These are phyloP conservation scores for Tylopilus vinaceipallidus DNA, from an alignment of 768 basidiomycete species.

Conservation along the genomic window DNA sequence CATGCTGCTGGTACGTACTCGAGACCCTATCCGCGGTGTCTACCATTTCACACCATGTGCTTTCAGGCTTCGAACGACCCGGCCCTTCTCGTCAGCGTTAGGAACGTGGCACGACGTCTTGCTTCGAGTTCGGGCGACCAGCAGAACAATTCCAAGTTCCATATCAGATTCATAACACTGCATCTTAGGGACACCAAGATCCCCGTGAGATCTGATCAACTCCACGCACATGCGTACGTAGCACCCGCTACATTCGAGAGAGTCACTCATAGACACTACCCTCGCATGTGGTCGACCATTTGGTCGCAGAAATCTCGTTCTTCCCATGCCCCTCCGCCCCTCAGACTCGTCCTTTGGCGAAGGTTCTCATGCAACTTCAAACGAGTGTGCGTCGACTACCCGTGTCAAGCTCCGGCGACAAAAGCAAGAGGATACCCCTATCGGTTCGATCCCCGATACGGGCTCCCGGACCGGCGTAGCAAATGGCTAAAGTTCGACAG, in stretches of 20 bases:
- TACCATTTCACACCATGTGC: slow-evolving; percentile 46
- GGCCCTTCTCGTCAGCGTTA: not conserved
- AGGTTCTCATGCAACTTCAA: too few species aligned
- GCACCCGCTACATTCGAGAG: too few species aligned
- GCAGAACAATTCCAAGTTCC: not conserved
- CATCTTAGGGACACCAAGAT: slow-evolving; percentile 78
- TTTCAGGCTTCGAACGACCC: not conserved
- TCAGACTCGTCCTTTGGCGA: slow-evolving; percentile 1
- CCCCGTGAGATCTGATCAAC: slow-evolving; percentile 75
- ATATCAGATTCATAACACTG: slow-evolving; percentile 67
- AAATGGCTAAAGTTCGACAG: slow-evolving; percentile 64
- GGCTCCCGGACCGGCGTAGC: slow-evolving; percentile 65
- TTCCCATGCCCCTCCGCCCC: slow-evolving; percentile 1
- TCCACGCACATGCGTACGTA: slow-evolving; percentile 75
- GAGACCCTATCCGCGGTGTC: slow-evolving; percentile 24
- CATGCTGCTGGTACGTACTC: slow-evolving; percentile 45
- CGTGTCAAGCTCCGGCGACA: not conserved
- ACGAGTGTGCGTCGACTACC: slow-evolving; percentile 50
- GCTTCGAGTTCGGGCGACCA: not conserved
- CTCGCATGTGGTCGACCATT: slow-evolving; percentile 29
- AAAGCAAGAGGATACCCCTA: slow-evolving; percentile 34
- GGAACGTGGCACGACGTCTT: not conserved
- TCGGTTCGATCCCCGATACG: slow-evolving; percentile 70
- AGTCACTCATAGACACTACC: not conserved
- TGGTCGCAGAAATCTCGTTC: slow-evolving; percentile 67